Percentiles rank a stretch among this genome's conserved stretches.
These are phyloP conservation scores for Stylonectria norvegica DNA, from an alignment of 2,329 filamentous ascomycete genomes.

Conservation along the genomic window DNA sequence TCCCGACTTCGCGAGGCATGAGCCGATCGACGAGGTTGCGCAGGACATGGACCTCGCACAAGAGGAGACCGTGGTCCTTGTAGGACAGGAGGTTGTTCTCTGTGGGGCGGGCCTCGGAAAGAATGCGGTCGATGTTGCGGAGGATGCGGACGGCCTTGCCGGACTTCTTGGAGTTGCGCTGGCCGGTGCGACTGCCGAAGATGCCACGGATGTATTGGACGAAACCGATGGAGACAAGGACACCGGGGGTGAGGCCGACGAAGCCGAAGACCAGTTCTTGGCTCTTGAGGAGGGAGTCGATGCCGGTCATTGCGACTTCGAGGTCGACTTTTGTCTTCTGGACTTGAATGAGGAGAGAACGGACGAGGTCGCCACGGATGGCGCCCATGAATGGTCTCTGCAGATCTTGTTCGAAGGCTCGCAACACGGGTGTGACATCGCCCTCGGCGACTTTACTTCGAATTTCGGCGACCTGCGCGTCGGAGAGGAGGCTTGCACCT, in stretches of 20 bases:
- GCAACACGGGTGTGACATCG: conserved; percentile 86
- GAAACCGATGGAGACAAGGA: conserved; percentile 78
- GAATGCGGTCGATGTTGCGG: conserved; percentile 81
- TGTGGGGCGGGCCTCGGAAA: conserved; percentile 65
- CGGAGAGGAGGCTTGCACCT: conserved; percentile 49
- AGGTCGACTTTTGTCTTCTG: conserved; percentile 99
- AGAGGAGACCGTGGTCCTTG: conserved; percentile 84
- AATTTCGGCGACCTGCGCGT: conserved; percentile 70
- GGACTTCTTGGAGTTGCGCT: conserved; percentile 61
- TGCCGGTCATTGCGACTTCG: conserved; percentile 92
- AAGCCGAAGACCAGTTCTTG: conserved; percentile 99
- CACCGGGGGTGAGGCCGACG: conserved; percentile 85
- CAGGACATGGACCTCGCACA: conserved; percentile 86
- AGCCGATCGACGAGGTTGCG: conserved; percentile 58
- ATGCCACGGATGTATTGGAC: conserved; percentile 67
- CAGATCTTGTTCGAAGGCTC: conserved; percentile 87
- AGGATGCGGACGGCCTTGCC: conserved; percentile 73
- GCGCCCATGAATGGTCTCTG: conserved; percentile 78
- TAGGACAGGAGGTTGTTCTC: conserved; percentile 76
- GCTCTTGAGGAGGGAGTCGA: conserved; percentile 89
- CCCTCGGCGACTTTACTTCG: conserved; percentile 80
- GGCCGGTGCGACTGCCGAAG: conserved; percentile 68
- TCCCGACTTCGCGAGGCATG: conserved; percentile 70
- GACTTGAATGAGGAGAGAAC: conserved; percentile 89
- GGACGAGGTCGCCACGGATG: conserved; percentile 79